Conservation (phyloP, 768 basidiomycete species). For the Psilocybe cubensis region DNA sequence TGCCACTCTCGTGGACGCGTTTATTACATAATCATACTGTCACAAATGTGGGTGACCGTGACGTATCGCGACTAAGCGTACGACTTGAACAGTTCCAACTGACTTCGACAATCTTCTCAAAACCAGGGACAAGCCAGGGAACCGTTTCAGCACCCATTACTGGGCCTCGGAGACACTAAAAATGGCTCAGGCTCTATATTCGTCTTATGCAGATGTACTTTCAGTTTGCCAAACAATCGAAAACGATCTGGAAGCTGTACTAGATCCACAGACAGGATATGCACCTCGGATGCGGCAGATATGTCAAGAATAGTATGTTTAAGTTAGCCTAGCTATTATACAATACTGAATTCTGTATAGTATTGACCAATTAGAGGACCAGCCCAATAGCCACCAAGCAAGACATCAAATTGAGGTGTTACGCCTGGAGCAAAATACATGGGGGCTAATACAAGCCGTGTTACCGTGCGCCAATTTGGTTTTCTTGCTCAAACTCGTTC, state of each 20-base stretch:
- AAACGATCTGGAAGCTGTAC: slow-evolving; percentile 60
- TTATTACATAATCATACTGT: too few species aligned
- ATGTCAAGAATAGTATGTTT: slow-evolving; percentile 58
- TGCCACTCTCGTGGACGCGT: too few species aligned
- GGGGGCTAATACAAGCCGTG: slow-evolving; percentile 78
- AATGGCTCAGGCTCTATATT: slow-evolving; percentile 45
- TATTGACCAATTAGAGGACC: slow-evolving; percentile 55
- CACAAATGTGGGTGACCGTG: too few species aligned
- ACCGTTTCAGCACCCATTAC: not conserved
- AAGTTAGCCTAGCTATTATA: too few species aligned
- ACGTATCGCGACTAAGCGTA: too few species aligned
- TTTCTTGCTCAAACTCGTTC: not conserved
- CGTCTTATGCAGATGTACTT: slow-evolving; percentile 71
- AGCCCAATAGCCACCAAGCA: slow-evolving; percentile 34
- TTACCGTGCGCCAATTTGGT: slow-evolving; percentile 59
- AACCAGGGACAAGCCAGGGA: too few species aligned
- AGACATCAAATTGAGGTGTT: slow-evolving; percentile 63
- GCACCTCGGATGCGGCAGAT: slow-evolving; percentile 63
- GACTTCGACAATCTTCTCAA: too few species aligned
- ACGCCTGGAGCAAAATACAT: slow-evolving; percentile 79
- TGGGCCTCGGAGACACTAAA: not conserved
- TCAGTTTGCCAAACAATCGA: slow-evolving; percentile 57
- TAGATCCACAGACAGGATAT: slow-evolving; percentile 71
- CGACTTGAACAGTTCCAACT: too few species aligned
- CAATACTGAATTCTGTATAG: too few species aligned